Conservation (phyloP, 805 yeast genomes). For the Myxozyma nipponensis region DNA sequence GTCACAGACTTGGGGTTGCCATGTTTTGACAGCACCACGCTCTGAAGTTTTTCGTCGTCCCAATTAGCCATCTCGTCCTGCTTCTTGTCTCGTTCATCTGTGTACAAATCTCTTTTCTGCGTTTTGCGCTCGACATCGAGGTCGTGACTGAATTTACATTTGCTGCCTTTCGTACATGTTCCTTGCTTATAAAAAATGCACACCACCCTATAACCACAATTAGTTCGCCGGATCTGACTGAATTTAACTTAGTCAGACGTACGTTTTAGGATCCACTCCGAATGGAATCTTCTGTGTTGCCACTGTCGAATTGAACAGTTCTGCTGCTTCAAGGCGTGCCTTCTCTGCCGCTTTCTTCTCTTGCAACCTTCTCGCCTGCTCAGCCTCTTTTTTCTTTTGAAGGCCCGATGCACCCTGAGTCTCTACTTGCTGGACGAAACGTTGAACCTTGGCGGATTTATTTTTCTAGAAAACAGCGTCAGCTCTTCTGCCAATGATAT, state of each 20-base stretch:
- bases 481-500: too few relatives aligned
- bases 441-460: constrained; percentile 86
- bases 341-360: constrained; percentile 89
- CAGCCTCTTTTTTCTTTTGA: constrained; percentile 69
- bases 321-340: constrained; percentile 83
- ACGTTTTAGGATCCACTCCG: constrained; percentile 94
- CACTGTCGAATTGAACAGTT: constrained; percentile 61
- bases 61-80: constrained; percentile 90
- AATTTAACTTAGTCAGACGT: neutral
- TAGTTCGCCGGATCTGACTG: neutral
- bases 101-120: constrained; percentile 85
- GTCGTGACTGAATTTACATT: constrained; percentile 93
- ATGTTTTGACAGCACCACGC: constrained; percentile 83
- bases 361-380: constrained; percentile 58
- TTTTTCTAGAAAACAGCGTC: constrained; percentile 48
- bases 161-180: constrained; percentile 59
- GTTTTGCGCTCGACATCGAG: constrained; percentile 79
- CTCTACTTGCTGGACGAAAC: constrained; percentile 63
- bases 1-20: constrained; percentile 94
- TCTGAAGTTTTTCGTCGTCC: constrained; percentile 93
- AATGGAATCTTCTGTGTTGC: constrained; percentile 84
- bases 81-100: constrained; percentile 67
- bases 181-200: constrained; percentile 89
- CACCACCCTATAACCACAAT: constrained; percentile 44
- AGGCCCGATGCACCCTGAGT: constrained; percentile 53